Base-by-base conservation (phyloP, 805 yeast species). In the Kuraishia molischiana region DNA sequence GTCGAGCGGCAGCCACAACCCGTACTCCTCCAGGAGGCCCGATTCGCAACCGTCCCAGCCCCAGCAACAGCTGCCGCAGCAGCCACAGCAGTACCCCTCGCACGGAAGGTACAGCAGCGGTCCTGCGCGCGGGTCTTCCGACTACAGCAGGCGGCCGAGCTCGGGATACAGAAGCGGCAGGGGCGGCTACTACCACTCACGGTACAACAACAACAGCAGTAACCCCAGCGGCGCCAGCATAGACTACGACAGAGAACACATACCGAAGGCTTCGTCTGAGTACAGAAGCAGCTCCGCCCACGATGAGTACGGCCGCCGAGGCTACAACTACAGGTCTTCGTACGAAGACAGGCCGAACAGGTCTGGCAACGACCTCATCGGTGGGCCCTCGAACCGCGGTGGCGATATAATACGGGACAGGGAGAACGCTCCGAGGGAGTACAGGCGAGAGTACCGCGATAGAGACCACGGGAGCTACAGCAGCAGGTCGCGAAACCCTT, bases 1-100 rank as follows among this genome's bases (percentile, higher is more conserved):
- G 11, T 8, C 10, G 11, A 22, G 11, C 4, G 34, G 34, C 8
- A 18, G 22, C 34, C n/a, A n/a, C n/a, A 31, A 13, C 19, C 24
- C 34, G 19, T 31, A 31, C 22, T 14, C 34, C n/a, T 31, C 34
- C 13, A 31, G 34, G 13, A 18, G 34, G 19, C 34, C 17, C 15
- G 34, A 31, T 31, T 20, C 8, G 13, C 34, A 18, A 4, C 22
- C 24, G 10, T 11, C 8, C 10, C 26, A 22, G 11, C 10, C 8
- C 26, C 11, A 8, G 26, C 26, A 11, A 8, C 11, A 22, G 10
- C 26, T 11, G 11, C 26, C 26, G 8, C 26, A 22, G 26, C 26
- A 22, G 11, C 10, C 8, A 8, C 11, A 8, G 26, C 26, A 11
- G 10, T 22, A 22, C 26, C 26, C 26, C 8, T 11, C 26, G 8